Evolutionary conservation across 305 asterid species (phyloP).

Genomic region (Fraxinus sp.): DNA sequence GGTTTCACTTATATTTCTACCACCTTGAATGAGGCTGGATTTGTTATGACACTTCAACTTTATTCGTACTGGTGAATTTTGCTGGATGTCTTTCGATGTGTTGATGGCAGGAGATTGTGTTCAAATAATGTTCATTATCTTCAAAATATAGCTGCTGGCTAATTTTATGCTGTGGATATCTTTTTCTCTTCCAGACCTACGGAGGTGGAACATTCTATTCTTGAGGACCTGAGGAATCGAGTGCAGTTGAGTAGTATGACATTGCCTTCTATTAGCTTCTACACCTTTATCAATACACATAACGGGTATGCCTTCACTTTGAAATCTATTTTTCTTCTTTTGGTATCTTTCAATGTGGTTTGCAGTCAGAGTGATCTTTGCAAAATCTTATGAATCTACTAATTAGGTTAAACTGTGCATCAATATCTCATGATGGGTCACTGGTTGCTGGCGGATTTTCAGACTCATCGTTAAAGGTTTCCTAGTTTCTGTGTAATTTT

Average conservation of each 20-base stretch:
- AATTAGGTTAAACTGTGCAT: constrained; percentile 75
- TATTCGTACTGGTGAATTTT: not conserved
- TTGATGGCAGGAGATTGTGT: not conserved
- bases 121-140: constrained; percentile 15
- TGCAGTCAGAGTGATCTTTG: constrained; percentile 19
- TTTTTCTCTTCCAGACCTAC: constrained; percentile 49
- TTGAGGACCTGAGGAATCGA: constrained; percentile 90
- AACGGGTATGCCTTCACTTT: constrained; percentile 52
- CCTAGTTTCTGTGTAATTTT: constrained; percentile 23
- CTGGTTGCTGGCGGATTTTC: constrained; percentile 96
- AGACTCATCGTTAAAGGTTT: constrained; percentile 90
- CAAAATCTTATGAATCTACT: constrained; percentile 17
- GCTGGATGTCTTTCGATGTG: not conserved
- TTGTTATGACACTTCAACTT: not conserved
- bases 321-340: not conserved
- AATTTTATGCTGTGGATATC: not conserved
- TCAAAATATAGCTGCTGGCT: constrained; percentile 17
- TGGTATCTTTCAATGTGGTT: not conserved
- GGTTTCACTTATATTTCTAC: not conserved
- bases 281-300: constrained; percentile 88
- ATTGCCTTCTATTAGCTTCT: constrained; percentile 89
- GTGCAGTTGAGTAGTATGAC: constrained; percentile 74
- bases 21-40: not conserved
- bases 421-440: constrained; percentile 93
- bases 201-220: constrained; percentile 88